phyloP scores from a whole-genome alignment of 2,329 filamentous ascomycete species.

The Pyrenophora tritici-repentis region DNA sequence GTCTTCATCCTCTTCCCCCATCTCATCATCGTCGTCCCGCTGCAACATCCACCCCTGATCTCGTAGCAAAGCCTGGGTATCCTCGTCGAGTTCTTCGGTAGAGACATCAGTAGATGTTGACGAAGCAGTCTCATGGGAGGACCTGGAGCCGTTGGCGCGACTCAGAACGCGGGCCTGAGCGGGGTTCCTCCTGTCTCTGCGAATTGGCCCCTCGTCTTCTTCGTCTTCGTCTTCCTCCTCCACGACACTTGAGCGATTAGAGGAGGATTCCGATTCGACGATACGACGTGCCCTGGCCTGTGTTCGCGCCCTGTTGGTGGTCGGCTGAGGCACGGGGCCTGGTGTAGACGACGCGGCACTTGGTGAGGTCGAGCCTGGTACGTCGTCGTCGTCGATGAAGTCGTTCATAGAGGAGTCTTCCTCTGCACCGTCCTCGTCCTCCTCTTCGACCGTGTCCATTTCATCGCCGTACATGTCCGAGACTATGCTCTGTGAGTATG shows the following conservation, averaged over 20 bases:
- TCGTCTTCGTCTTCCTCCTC: constrained; percentile 46
- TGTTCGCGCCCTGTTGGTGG: constrained; percentile 23
- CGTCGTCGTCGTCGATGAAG: constrained; percentile 48
- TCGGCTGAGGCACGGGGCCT: constrained; percentile 37
- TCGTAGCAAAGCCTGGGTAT: constrained; percentile 43
- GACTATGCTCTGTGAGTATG: constrained; percentile 48
- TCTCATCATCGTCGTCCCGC: constrained; percentile 47
- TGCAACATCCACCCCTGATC: constrained; percentile 47
- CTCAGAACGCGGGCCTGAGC: constrained; percentile 37
- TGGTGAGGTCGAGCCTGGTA: constrained; percentile 28
- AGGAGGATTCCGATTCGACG: constrained; percentile 48
- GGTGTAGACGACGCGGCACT: constrained; percentile 38
- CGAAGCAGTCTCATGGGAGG: constrained; percentile 37
- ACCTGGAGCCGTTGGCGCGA: constrained; percentile 43
- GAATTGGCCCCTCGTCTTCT: constrained; percentile 44
- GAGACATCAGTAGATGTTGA: constrained; percentile 45
- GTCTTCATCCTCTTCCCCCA: constrained; percentile 46
- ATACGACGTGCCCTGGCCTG: constrained; percentile 41
- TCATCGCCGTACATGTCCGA: constrained; percentile 49
- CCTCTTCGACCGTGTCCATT: constrained; percentile 51
- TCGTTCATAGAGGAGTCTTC: constrained; percentile 50
- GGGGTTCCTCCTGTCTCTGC: constrained; percentile 39
- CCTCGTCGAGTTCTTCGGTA: constrained; percentile 46
- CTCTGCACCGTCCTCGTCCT: constrained; percentile 48
- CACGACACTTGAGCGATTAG: constrained; percentile 40